Conservation (phyloP, 2,329 filamentous ascomycete genomes). For the Chrysoporthe austroafricana region DNA sequence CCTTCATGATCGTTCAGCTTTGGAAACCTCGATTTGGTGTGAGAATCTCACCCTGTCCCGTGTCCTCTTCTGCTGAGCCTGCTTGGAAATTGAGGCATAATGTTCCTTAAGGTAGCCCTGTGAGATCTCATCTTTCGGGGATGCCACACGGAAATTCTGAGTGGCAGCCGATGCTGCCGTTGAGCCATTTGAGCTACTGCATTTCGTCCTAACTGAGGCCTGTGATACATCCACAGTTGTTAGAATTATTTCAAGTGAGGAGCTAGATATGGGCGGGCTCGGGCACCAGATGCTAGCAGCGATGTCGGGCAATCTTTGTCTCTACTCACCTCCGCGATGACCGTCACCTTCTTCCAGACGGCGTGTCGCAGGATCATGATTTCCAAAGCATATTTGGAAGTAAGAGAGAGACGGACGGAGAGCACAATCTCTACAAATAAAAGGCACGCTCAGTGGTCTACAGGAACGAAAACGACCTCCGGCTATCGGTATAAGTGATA, state of each 20-base stretch:
- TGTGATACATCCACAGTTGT: background rate
- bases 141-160: slow-evolving; percentile 31
- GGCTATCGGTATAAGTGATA: slow-evolving; percentile 25
- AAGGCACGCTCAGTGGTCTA: slow-evolving; percentile 5
- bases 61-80: slow-evolving; percentile 51
- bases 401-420: background rate
- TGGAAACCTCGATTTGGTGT: background rate
- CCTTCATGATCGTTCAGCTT: slow-evolving; percentile 50
- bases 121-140: slow-evolving; percentile 35
- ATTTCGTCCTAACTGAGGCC: slow-evolving; percentile 20
- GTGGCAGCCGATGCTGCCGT: slow-evolving; percentile 32
- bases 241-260: background rate
- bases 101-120: slow-evolving; percentile 35
- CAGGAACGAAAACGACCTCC: slow-evolving; percentile 9
- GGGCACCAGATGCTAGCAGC: background rate
- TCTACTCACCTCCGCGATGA: slow-evolving; percentile 40
- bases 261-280: background rate
- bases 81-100: slow-evolving; percentile 47
- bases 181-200: slow-evolving; percentile 20
- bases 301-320: slow-evolving; percentile 8
- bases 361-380: slow-evolving; percentile 46
- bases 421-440: background rate
- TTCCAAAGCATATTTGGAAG: slow-evolving; percentile 27
- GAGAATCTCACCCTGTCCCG: slow-evolving; percentile 48
- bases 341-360: slow-evolving; percentile 45